Evolutionary conservation across 345 rosid genomes (phyloP).

Genomic region (Citrus sp.): DNA sequence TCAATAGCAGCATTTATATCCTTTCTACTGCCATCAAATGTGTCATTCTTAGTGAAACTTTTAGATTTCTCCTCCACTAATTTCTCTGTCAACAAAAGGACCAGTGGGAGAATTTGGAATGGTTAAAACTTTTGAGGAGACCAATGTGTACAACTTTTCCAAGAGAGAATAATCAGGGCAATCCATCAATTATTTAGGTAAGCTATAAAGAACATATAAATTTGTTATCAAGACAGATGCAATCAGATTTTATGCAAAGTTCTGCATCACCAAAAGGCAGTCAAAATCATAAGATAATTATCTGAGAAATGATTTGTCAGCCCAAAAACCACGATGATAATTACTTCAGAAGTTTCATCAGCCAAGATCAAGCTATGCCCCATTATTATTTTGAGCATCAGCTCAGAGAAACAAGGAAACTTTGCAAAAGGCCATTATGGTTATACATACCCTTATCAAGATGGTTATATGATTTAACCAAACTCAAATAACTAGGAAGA

Average conservation of each 20-base stretch:
- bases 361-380: not conserved
- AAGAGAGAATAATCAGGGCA: not conserved
- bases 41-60: slow-evolving; percentile 64
- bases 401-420: not conserved
- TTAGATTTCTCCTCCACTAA: slow-evolving; percentile 62
- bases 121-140: not conserved
- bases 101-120: not conserved
- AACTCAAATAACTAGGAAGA: not conserved
- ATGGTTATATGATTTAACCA: not conserved
- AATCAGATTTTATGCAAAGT: not conserved
- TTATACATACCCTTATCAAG: not conserved
- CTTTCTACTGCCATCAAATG: slow-evolving; percentile 87
- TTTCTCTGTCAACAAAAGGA: slow-evolving; percentile 37
- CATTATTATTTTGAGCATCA: not conserved
- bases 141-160: not conserved
- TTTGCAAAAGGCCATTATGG: not conserved
- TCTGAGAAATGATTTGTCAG: not conserved
- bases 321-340: not conserved
- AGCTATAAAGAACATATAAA: not conserved
- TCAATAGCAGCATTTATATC: slow-evolving; percentile 89
- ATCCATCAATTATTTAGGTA: not conserved
- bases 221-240: not conserved
- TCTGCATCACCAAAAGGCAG: not conserved
- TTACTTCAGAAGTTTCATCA: not conserved
- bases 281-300: not conserved